phyloP scores from a whole-genome alignment of 179 eudicot genomes.

The Gypsophila paniculata region DNA sequence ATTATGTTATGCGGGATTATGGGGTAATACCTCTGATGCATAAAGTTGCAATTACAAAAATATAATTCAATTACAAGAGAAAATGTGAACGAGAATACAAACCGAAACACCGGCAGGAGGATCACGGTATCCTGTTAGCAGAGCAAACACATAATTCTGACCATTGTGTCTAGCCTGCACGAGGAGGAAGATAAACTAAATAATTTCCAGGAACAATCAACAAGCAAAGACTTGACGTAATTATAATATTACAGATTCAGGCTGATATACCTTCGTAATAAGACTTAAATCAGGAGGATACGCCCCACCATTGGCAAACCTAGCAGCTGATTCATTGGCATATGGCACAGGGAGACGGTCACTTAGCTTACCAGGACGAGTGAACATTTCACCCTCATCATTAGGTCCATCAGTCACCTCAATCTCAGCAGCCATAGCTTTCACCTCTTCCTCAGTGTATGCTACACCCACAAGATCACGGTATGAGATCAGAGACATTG shows the following conservation, averaged over 20 bases:
- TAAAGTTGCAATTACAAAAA: neutral
- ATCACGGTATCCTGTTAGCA: too few species aligned
- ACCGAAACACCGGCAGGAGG: conserved; percentile 92
- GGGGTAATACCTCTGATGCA: neutral
- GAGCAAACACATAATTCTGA: too few species aligned
- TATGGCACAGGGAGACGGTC: conserved; percentile 86
- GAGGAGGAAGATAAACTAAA: conserved; percentile 8
- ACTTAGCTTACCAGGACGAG: conserved; percentile 87
- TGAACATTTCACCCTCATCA: conserved; percentile 93
- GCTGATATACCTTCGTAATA: conserved; percentile 70
- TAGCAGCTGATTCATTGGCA: conserved; percentile 80
- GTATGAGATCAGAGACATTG: conserved; percentile 76
- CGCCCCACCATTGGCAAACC: conserved; percentile 96
- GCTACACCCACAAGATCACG: conserved; percentile 97
- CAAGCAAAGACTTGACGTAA: too few species aligned
- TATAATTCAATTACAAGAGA: neutral
- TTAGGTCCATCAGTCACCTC: too few species aligned
- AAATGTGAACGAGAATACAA: conserved; percentile 17
- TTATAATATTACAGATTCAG: too few species aligned
- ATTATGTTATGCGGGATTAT: neutral
- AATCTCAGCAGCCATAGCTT: too few species aligned
- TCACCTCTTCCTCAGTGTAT: too few species aligned
- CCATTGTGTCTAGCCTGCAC: conserved; percentile 89
- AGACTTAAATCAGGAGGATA: too few species aligned
- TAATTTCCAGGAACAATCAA: too few species aligned